A percentile compares a stretch with the other conserved stretches of the same genome.
Evolutionary conservation across 2,329 filamentous ascomycete genomes (phyloP).

Genomic region (Talaromyces sp.): DNA sequence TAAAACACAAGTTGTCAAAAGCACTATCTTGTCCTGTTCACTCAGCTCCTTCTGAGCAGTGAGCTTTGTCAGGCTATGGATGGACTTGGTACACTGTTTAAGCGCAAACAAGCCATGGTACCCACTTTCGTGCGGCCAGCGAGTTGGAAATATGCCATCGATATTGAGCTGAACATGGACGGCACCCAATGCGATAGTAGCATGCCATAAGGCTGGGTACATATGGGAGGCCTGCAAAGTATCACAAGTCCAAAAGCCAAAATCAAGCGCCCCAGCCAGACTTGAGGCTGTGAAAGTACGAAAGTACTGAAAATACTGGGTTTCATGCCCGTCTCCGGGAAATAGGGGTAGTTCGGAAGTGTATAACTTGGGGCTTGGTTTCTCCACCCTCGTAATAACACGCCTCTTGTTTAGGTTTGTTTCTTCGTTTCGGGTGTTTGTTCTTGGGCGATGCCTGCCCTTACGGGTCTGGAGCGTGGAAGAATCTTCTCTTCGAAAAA

Average conservation of each 20-base stretch:
- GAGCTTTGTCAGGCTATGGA: neutral
- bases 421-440: neutral
- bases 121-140: neutral
- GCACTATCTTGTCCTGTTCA: neutral
- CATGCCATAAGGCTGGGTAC: slow-evolving; percentile 2
- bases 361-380: neutral
- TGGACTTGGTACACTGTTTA: slow-evolving; percentile 1
- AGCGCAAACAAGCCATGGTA: neutral
- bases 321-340: neutral
- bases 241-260: neutral
- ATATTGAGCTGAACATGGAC: neutral
- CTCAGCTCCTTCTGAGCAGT: neutral
- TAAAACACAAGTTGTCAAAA: slow-evolving; percentile 1
- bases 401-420: neutral
- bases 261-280: neutral
- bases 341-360: neutral
- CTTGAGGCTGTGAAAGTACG: neutral
- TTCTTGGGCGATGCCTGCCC: neutral
- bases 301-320: slow-evolving; percentile 1
- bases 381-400: neutral
- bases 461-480: neutral
- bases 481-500: slow-evolving; percentile 1
- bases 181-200: neutral
- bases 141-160: neutral
- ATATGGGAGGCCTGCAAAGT: neutral